Evolutionary conservation across 768 basidiomycete species (phyloP).

Genomic region (Flagelloscypha sp.): DNA sequence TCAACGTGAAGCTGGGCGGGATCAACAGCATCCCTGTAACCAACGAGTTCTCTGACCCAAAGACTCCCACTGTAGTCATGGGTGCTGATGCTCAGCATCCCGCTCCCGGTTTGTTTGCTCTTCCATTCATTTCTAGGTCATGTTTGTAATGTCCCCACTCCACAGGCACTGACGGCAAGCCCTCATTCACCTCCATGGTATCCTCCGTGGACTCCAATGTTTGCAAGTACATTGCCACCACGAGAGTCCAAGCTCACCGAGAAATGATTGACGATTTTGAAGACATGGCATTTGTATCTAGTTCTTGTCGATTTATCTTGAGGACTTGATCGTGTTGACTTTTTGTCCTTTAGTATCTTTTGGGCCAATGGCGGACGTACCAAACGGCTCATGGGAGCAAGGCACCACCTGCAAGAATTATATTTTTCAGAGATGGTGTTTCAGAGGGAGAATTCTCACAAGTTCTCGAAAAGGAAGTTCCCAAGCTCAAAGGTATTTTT

Average conservation of each 20-base stretch:
- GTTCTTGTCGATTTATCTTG: no score
- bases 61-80: slow-evolving; percentile 50
- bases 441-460: slow-evolving; percentile 24
- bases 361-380: no score
- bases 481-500: slow-evolving; percentile 12
- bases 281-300: slow-evolving; percentile 38
- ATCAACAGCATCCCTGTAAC: slow-evolving; percentile 51
- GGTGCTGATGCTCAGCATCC: slow-evolving; percentile 59
- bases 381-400: no score
- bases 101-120: no score
- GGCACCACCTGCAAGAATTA: no score
- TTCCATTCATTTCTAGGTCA: no score
- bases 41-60: slow-evolving; percentile 34
- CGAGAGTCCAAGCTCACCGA: slow-evolving; percentile 42
- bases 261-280: slow-evolving; percentile 54
- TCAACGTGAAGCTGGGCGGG: slow-evolving; percentile 62
- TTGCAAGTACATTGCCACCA: slow-evolving; percentile 48
- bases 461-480: slow-evolving; percentile 14
- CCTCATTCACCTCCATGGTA: slow-evolving; percentile 51
- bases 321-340: no score
- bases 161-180: slow-evolving; percentile 43
- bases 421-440: slow-evolving; percentile 27
- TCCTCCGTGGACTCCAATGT: slow-evolving; percentile 45
- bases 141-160: no score
- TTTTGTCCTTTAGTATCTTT: no score